Evolutionary conservation across 169 alveolate species (phyloP), one percentile per base, ranked within the genome.

Genomic region (Eimeria brunetti): DNA sequence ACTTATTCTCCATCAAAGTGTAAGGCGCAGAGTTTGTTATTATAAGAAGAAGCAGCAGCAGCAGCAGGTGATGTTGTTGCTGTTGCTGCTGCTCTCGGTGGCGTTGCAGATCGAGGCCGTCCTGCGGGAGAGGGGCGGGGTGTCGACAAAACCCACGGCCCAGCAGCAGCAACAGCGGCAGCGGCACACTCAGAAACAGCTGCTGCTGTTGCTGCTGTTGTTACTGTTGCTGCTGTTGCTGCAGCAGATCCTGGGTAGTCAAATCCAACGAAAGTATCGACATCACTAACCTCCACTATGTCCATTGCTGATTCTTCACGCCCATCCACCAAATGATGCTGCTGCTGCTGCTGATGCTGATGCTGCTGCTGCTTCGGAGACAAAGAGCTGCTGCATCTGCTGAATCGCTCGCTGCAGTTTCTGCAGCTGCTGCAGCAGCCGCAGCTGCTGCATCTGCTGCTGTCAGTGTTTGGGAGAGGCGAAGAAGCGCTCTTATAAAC

Each of bases 1-100:
- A 58, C 56, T 60, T 93, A 92, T 51, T 85, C 96, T 36, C 46
- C 76, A 44, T 93, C 96, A 2, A 93, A 51, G 18, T 75, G 71
- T 11, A 53, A 51, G 1, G 91, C 6, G 1, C 78, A 76, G 12
- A 60, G 75, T 22, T 60, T 60, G 53, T 53, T 73, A 12, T 11
- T 38, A 12, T 7, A 1, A 9, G 91, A 49, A 8, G 91, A 56
- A 3, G 53, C 53, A 16, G 91, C 51, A 2, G 91, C 60, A 3
- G 75, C 78, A 4, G 89, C 71, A 3, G 60, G 6, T 81, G 89
- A 18, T 81, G 89, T 44, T 81, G 89, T 44, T 81, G 73, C 73
- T 51, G 69, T 22, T 44, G 41, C 89, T 38, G 58, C 33, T 6
- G 58, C 53, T 18, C 14, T 18, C 27, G 76, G 76, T 9, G 78